A percentile compares a stretch with the other conserved stretches of the same genome.
phyloP scores from a whole-genome alignment of 176 grass and related monocot genomes.

The Musa itinerans region DNA sequence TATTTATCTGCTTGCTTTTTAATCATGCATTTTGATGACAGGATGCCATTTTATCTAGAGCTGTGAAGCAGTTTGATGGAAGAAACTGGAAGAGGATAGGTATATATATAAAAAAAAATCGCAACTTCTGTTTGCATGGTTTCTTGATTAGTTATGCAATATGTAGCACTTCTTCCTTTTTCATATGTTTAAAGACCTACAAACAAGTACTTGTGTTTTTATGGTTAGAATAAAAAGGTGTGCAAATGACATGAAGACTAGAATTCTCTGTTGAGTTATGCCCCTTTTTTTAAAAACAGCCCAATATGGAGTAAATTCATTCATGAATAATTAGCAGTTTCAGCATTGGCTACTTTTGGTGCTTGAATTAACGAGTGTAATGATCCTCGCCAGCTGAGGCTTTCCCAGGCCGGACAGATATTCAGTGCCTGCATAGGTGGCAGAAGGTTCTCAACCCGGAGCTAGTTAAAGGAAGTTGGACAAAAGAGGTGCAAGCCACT shows the following conservation, averaged over 20 bases:
- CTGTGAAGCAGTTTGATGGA: conserved; percentile 12
- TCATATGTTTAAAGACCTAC: no score
- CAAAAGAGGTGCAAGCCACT: conserved; percentile 3
- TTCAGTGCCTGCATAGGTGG: conserved; percentile 11
- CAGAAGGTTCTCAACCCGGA: conserved; percentile 13
- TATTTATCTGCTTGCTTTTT: neutral
- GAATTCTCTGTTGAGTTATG: no score
- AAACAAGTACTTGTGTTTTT: no score
- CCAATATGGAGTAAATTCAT: neutral
- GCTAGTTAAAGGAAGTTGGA: conserved; percentile 13
- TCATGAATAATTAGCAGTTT: neutral
- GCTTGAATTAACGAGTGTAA: neutral
- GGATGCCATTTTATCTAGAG: conserved; percentile 3
- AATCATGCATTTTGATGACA: conserved; percentile 4
- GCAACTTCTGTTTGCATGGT: neutral
- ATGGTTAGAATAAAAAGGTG: no score
- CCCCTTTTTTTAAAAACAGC: no score
- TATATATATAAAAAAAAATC: neutral
- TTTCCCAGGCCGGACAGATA: conserved; percentile 13
- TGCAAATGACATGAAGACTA: no score
- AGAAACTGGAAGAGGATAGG: conserved; percentile 20
- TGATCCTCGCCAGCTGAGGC: neutral
- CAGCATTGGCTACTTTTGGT: no score
- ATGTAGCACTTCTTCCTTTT: no score
- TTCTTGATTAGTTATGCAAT: no score